Evolutionary conservation across 805 yeast species (phyloP).

Genomic region (Schwanniomyces occidentalis): DNA sequence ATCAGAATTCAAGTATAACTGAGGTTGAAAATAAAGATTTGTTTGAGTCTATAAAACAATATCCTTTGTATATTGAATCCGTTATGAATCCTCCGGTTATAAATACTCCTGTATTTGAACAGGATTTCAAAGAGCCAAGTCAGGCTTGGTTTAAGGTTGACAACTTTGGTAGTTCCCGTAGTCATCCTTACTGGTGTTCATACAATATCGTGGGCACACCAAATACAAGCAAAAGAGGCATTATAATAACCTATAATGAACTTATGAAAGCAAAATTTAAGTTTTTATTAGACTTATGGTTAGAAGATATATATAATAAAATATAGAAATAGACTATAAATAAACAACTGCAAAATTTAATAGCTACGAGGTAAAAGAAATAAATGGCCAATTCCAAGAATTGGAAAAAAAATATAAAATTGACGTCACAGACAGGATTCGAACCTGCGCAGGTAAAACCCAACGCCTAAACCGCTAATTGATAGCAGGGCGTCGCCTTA

Average conservation of each 20-base stretch:
- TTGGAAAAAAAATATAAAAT: slow-evolving; percentile 40
- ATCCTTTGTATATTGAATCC: slow-evolving; percentile 23
- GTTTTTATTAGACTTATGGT: slow-evolving; percentile 28
- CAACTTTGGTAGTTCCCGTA: slow-evolving; percentile 13
- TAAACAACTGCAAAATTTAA: background rate
- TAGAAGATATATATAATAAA: slow-evolving; percentile 3
- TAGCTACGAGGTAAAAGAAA: background rate
- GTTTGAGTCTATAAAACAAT: slow-evolving; percentile 12
- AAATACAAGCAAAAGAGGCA: slow-evolving; percentile 17
- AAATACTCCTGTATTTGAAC: slow-evolving; percentile 12
- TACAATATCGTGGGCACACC: slow-evolving; percentile 33
- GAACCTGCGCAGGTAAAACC: slow-evolving; percentile 85
- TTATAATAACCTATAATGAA: slow-evolving; percentile 15
- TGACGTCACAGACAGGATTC: slow-evolving; percentile 98
- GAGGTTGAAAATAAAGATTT: slow-evolving; percentile 4
- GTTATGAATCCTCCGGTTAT: slow-evolving; percentile 27
- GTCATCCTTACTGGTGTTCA: slow-evolving; percentile 33
- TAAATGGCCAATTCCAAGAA: background rate
- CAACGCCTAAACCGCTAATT: slow-evolving; percentile 39
- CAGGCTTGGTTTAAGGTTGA: slow-evolving; percentile 24
- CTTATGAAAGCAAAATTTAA: slow-evolving; percentile 12
- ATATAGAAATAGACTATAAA: background rate
- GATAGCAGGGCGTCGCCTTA: slow-evolving; percentile 91
- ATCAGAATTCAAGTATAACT: background rate
- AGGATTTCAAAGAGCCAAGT: slow-evolving; percentile 25